These are phyloP conservation scores for Trypanosoma platydactyli DNA, from an alignment of 208 protist genomes.

Conservation along the genomic window DNA sequence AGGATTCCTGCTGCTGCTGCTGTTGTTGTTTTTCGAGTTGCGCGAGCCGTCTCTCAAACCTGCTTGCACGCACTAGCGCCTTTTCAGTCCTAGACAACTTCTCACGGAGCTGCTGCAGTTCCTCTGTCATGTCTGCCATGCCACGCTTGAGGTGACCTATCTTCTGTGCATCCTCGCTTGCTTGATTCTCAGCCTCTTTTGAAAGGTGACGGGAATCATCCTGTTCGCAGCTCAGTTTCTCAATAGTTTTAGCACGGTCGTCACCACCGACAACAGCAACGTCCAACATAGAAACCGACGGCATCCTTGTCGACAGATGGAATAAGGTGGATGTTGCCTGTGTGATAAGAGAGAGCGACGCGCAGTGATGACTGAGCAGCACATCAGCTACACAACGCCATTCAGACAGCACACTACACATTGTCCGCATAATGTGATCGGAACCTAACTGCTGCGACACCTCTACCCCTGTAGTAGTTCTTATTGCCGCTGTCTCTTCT, in stretches of 20 bases:
- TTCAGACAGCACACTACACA: slow-evolving; percentile 1
- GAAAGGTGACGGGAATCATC: slow-evolving; percentile 9
- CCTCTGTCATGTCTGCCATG: slow-evolving; percentile 15
- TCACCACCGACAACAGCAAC: slow-evolving; percentile 18
- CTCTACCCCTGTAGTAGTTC: slow-evolving; percentile 2
- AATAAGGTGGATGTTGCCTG: background rate
- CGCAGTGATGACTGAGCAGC: slow-evolving; percentile 3
- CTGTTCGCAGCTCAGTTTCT: slow-evolving; percentile 17
- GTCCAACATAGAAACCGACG: slow-evolving; percentile 14
- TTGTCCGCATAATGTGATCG: background rate
- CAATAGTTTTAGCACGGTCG: slow-evolving; percentile 12
- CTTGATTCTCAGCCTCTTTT: slow-evolving; percentile 10
- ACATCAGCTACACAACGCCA: slow-evolving; percentile 6
- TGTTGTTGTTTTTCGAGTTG: slow-evolving; percentile 8
- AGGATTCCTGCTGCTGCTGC: background rate
- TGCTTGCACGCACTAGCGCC: slow-evolving; percentile 10
- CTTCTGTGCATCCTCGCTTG: slow-evolving; percentile 22
- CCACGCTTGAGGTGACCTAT: slow-evolving; percentile 20
- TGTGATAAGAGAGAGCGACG: background rate
- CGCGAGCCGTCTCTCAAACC: slow-evolving; percentile 9
- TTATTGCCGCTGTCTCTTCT: background rate
- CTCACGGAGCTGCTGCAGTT: slow-evolving; percentile 29
- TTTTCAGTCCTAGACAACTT: slow-evolving; percentile 24
- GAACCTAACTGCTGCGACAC: background rate
- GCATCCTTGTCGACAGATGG: background rate